A percentile compares a stretch with the other conserved stretches of the same genome.
Conservation (phyloP, 306 rosid genomes). For the Rubus idaeus region DNA sequence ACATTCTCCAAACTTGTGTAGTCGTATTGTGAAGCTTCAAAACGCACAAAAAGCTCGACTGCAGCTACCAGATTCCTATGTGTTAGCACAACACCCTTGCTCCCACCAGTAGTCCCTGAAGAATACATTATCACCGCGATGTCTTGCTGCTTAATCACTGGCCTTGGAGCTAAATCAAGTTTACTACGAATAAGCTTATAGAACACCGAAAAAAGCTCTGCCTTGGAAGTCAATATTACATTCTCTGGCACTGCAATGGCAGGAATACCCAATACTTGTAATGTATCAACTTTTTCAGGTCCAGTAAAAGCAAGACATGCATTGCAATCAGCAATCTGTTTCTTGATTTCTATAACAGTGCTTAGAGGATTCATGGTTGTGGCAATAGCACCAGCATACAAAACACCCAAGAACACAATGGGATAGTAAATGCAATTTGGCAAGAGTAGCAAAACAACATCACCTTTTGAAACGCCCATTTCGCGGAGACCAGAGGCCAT, state of each 20-base stretch:
- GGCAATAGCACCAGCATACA: slow-evolving; percentile 61
- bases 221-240: slow-evolving; percentile 21
- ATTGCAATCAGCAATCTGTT: slow-evolving; percentile 45
- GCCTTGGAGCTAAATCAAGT: slow-evolving; percentile 39
- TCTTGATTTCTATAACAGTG: slow-evolving; percentile 53
- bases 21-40: slow-evolving; percentile 76
- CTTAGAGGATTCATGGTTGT: slow-evolving; percentile 71
- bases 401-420: slow-evolving; percentile 45
- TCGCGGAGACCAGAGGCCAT: slow-evolving; percentile 62
- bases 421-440: slow-evolving; percentile 78
- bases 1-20: slow-evolving; percentile 44
- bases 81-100: slow-evolving; percentile 75
- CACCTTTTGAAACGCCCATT: slow-evolving; percentile 61
- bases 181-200: slow-evolving; percentile 36
- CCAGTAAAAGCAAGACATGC: slow-evolving; percentile 48
- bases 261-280: slow-evolving; percentile 47
- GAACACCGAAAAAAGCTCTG: slow-evolving; percentile 33
- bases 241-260: slow-evolving; percentile 56
- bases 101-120: slow-evolving; percentile 79
- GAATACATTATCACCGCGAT: slow-evolving; percentile 69
- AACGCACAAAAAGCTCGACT: slow-evolving; percentile 62
- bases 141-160: slow-evolving; percentile 65
- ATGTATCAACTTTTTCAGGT: slow-evolving; percentile 32
- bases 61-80: slow-evolving; percentile 60
- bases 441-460: slow-evolving; percentile 55